Evolutionary conservation across 805 yeast genomes (phyloP), one percentile per base, ranked within the genome.

Genomic region (Yarrowia bubula): DNA sequence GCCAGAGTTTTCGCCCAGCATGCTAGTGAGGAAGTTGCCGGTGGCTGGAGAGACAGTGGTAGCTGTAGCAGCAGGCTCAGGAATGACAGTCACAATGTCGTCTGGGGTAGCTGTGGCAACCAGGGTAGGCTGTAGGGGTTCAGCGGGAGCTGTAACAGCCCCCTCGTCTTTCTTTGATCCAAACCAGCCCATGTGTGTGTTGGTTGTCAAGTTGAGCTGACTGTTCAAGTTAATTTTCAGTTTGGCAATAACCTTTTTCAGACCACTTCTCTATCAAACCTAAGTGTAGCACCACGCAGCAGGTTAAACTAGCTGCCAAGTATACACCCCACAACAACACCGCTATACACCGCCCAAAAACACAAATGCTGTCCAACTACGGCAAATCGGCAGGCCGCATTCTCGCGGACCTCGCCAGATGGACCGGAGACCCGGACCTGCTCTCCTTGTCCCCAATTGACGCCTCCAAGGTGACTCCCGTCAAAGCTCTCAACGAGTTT

Each of bases 391-490:
- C 69, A 17, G 65, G 70, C 42, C 65, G 78, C 14, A 64, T 75
- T 9, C 66, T 74, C 9, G 76, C 73, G 48, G 77, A 75, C 68
- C 48, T 75, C 18, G 66, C 69, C 6, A 67, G 75, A 11, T 68
- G 47, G 64, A 62, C 65, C 6, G 68, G 70, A 6, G 70, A 67
- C 10, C 18, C 65, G n/a, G 62, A 44, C 44, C 14, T 46, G 22
- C 37, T 71, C 43, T 43, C 66, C 5, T 67, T 62, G 39, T 18
- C 67, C 22, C 69, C 71, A 11, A 35, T 68, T 11, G 66, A 64
- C 7, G 68, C 70, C 17, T 58, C 68, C 48, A 42, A 58, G 11
- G 38, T 42, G 39, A 41, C 67, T 14, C 62, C 64, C 15, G 67
- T 51, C 41, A 38, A 57, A 62, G 65, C 69, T 17, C 48, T 70